Base-by-base conservation (phyloP, 2,329 filamentous ascomycete species). In the Chaetomium olivaceum region DNA sequence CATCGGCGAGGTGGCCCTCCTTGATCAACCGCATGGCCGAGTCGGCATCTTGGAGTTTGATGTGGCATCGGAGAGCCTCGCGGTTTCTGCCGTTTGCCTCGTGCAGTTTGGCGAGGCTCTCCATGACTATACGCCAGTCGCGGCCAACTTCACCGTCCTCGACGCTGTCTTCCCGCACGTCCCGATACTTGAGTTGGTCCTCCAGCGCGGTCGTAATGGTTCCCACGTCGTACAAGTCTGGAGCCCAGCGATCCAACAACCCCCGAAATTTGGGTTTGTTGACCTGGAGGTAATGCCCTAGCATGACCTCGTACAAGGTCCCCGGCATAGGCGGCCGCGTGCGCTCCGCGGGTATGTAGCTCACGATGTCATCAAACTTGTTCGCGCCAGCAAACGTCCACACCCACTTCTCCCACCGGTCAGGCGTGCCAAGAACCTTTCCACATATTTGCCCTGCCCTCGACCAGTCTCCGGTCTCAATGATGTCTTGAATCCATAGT, bases 341-440 rank as follows among this genome's bases (percentile, higher is more conserved):
- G n/a, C 88, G 87, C 61, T 89, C 85, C 1, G 86, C 88, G 0
- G 95, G 95, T 33, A 99, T 91, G 73, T 90, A 89, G 43, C 90
- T 85, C 5, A 91, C 90, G 67, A 99, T 97, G 71, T 97, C 93
- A 75, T 97, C 92, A 72, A 96, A 92, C 73, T 89, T 92, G 69
- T 91, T 86, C 2, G 91, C 90, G 50, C 92, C 90, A 8, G 93
- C 92, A 78, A 99, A 99, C 0, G 87, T 89, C 87, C 91, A 96
- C 5, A 96, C 90, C 93, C 94, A 98, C 73, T 96, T 92, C 78
- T 98, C 93, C 95, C 95, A 99, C 71, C 90, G 83, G 57, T 90
- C 83, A 0, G 92, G 87, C 1, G 89, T 92, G 52, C 88, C 88
- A 1, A 99, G 82, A 0, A 97, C 93, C 73, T 89, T 92, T 16